A percentile compares a stretch with the other conserved stretches of the same genome.
Evolutionary conservation across 2,329 filamentous ascomycete genomes (phyloP).

Genomic region (Calonectria hongkongensis): DNA sequence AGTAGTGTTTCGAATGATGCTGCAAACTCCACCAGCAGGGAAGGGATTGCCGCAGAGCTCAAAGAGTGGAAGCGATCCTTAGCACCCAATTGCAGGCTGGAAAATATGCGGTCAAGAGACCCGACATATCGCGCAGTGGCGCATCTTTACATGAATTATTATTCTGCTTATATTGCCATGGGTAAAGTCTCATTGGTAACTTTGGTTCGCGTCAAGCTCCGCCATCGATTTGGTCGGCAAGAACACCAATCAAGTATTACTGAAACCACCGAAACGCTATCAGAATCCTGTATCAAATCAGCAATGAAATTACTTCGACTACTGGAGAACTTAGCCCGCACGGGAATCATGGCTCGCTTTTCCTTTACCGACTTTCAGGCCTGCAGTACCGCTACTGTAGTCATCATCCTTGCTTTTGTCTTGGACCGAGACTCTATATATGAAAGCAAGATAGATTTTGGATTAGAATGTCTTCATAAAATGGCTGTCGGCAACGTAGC

Average conservation of each 20-base stretch:
- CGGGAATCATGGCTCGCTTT: constrained; percentile 58
- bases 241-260: constrained; percentile 28
- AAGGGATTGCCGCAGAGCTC: constrained; percentile 45
- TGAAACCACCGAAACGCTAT: constrained; percentile 42
- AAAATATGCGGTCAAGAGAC: constrained; percentile 52
- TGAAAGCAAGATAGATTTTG: constrained; percentile 54
- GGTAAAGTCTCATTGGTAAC: constrained; percentile 59
- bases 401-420: constrained; percentile 58
- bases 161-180: constrained; percentile 60
- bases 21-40: constrained; percentile 28
- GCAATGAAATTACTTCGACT: constrained; percentile 57
- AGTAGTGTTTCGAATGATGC: constrained; percentile 22
- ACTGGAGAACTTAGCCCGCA: constrained; percentile 55
- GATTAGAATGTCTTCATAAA: constrained; percentile 55
- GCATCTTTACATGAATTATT: constrained; percentile 61
- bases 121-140: constrained; percentile 57
- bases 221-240: constrained; percentile 38
- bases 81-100: constrained; percentile 52
- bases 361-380: constrained; percentile 63
- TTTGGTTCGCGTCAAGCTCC: constrained; percentile 53
- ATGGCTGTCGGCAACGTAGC: constrained; percentile 58
- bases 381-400: constrained; percentile 61
- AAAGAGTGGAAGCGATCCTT: constrained; percentile 58
- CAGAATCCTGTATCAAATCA: constrained; percentile 56
- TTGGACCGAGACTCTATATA: constrained; percentile 58